These are phyloP conservation scores for Haplosporangium sp. DNA, from an alignment of 371 early-diverging fungal genomes.

Conservation along the genomic window DNA sequence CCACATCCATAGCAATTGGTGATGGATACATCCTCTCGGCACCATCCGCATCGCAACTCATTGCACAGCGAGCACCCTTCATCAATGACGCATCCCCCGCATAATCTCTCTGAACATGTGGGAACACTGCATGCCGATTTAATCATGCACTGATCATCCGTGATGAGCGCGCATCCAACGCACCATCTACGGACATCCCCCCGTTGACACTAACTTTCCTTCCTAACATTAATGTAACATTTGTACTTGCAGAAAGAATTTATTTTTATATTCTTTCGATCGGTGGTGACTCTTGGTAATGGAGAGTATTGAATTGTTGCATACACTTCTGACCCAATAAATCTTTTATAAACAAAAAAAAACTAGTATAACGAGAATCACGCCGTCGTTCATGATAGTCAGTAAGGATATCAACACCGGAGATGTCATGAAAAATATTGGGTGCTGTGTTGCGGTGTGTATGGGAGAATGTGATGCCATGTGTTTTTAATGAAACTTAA, in stretches of 20 bases:
- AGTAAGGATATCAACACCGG: not conserved
- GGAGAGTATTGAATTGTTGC: too few species aligned
- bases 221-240: too few species aligned
- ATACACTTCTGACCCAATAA: too few species aligned
- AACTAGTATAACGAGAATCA: conserved; percentile 14
- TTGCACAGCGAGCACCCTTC: conserved; percentile 10
- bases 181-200: conserved; percentile 1
- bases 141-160: not conserved
- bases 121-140: conserved; percentile 3
- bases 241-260: too few species aligned
- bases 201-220: not conserved
- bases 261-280: too few species aligned
- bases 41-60: conserved; percentile 4
- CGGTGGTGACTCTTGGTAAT: conserved; percentile 15
- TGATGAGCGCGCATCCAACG: not conserved
- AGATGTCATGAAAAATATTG: too few species aligned
- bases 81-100: conserved; percentile 16
- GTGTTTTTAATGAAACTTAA: too few species aligned
- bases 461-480: too few species aligned
- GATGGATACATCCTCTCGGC: not conserved
- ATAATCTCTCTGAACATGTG: not conserved
- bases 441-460: too few species aligned
- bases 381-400: conserved; percentile 15
- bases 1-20: conserved; percentile 21
- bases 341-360: too few species aligned